Evolutionary conservation across 1,139 yeast species (phyloP), one percentile per base, ranked within the genome.

Genomic region (Suhomyces coccinellae): DNA sequence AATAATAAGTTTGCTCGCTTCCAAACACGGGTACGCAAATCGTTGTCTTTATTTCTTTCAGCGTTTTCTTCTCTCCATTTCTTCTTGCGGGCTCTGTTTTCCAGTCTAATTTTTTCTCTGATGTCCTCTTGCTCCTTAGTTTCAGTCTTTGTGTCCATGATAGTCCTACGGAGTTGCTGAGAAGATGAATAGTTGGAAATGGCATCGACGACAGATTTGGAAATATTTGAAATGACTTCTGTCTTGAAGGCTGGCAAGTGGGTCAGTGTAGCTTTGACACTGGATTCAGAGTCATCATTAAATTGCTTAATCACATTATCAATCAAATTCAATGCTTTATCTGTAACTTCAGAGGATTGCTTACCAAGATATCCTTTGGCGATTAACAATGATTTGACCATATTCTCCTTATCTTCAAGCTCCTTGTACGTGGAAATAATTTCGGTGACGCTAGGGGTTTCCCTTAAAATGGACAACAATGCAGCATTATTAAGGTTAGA

Each of bases 41-140:
- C 98, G 55, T 87, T 86, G 61, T 89, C 97, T 66, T 88, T 85
- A 61, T 91, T 91, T 52, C 95, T 75, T 51, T 85, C 86, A 13
- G 80, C 78, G 61, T 91, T 90, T 31, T 82, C 84, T 50, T 83
- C 93, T 59, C 98, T 79, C 98, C 98, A 93, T 54, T 82, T 80
- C 67, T 90, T 85, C 67, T 93, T 93, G 33, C 98, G 75, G 51
- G 87, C 93, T 41, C 96, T 75, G 56, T 90, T 90, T 46, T 85
- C 95, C 24, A 80, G 61, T 35, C 88, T 68, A 9, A 81, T 71
- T 51, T 82, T 75, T 52, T 87, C 95, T 49, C 78, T 79, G 43
- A 66, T 59, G 45, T 72, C 77, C 10, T 66, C 62, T 38, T 69
- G 71, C 6, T 57, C 49, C 29, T 60, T 64, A 0, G 66, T 65